Base-by-base conservation (phyloP, 352 stramenopile genomes). In the Phytophthora sp. region DNA sequence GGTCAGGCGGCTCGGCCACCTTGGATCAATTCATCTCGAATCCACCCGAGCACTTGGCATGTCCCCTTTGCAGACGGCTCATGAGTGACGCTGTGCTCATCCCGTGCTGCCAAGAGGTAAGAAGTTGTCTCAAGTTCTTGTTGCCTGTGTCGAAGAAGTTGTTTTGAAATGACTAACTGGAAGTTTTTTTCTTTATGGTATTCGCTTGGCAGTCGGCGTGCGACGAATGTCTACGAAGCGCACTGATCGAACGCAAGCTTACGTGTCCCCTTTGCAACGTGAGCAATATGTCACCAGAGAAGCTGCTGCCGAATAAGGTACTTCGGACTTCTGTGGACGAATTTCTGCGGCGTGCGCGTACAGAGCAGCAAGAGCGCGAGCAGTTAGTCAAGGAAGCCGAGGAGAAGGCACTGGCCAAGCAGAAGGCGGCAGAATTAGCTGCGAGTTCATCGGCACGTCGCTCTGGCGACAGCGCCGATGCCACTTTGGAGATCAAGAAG, bases 21-120 rank as follows among this genome's bases (percentile, higher is more conserved):
- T 86, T 95, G 84, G 88, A 95, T 73, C 86, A 95, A 86, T 91
- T 93, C 76, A 92, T 93, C 80, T 88, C 82, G 68, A 94, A 91
- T 78, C 88, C 88, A 78, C 88, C 88, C 73, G 84, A 92, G 73
- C 88, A 95, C 69, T 89, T 95, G 64, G 86, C 88, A 78, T 95
- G 88, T 82, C 88, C 84, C 53, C 69, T 95, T 74, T 95, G 88
- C 82, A 94, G 90, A 80, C 79, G 82, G 49, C 73, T 95, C 58
- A 93, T 95, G 83, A 91, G 81, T 71, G 88, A 95, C 73, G 88
- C 88, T 42, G 88, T 94, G 62, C 74, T 95, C 24, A 94, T 95
- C 61, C 86, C 86, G 57, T 95, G 88, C 73, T 95, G 88, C 41
- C 84, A 92, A 88, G 88, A 95, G 80, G 87, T 95, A 88, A 65